Percentiles rank a stretch among this genome's conserved stretches.
Evolutionary conservation across 768 basidiomycete genomes (phyloP).

Genomic region (Guyanaporus albipodus): DNA sequence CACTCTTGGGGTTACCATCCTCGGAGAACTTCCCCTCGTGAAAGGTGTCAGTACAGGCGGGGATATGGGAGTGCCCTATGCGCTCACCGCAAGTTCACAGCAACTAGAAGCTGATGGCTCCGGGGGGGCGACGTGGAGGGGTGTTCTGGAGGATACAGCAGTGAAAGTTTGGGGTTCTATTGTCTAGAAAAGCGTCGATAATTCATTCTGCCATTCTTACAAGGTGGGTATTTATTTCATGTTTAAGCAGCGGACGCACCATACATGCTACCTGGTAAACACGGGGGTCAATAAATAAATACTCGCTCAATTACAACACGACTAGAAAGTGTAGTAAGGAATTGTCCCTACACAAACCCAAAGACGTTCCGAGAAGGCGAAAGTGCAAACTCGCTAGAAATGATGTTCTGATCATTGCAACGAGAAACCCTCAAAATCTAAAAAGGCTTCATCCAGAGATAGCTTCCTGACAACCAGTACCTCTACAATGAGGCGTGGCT

Average conservation of each 20-base stretch:
- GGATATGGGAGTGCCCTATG: conserved; percentile 63
- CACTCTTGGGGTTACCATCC: conserved; percentile 55
- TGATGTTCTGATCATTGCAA: conserved; percentile 10
- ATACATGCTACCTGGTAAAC: neutral
- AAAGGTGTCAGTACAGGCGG: conserved; percentile 67
- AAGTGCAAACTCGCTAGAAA: too few species aligned
- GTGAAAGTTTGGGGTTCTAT: conserved; percentile 29
- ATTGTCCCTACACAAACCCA: neutral
- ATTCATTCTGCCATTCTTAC: neutral
- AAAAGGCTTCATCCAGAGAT: conserved; percentile 68
- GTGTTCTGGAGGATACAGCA: conserved; percentile 29
- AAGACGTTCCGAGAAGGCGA: neutral
- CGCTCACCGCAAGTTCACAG: conserved; percentile 21
- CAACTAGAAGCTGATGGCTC: conserved; percentile 19
- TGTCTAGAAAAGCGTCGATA: neutral
- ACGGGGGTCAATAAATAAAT: neutral
- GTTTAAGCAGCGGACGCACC: too few species aligned
- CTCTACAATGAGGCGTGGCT: conserved; percentile 71
- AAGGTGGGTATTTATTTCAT: neutral
- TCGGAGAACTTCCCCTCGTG: conserved; percentile 82
- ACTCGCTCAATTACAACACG: neutral
- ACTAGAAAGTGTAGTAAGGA: neutral
- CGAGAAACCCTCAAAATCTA: conserved; percentile 68
- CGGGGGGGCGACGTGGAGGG: conserved; percentile 32
- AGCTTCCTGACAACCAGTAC: conserved; percentile 76